Evolutionary conservation across 768 basidiomycete species (phyloP).

Genomic region (Agrocybe praecox): DNA sequence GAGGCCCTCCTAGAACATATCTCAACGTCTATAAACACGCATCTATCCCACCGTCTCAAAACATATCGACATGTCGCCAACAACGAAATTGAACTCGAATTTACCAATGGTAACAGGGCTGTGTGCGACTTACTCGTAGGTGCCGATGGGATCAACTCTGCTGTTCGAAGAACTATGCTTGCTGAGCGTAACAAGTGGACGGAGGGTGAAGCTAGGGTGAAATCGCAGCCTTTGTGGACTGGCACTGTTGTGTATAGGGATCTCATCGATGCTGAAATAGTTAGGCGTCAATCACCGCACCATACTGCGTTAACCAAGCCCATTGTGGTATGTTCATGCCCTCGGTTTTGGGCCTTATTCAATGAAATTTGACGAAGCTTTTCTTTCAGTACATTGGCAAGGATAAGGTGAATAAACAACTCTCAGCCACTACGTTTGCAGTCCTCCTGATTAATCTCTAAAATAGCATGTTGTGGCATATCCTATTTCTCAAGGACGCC

Average conservation of each 20-base stretch:
- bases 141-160: constrained; percentile 38
- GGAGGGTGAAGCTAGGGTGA: constrained; percentile 15
- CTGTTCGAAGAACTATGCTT: constrained; percentile 28
- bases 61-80: constrained; percentile 11
- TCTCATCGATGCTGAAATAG: constrained; percentile 24
- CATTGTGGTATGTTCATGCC: constrained; percentile 22
- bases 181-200: constrained; percentile 4
- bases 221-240: constrained; percentile 36
- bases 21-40: constrained; percentile 30
- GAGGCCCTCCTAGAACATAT: constrained; percentile 45
- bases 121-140: constrained; percentile 53
- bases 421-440: neutral
- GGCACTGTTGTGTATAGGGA: constrained; percentile 41
- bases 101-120: constrained; percentile 47
- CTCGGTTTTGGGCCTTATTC: no score
- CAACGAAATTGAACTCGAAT: constrained; percentile 25
- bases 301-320: constrained; percentile 27
- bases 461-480: constrained; percentile 34
- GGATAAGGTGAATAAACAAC: constrained; percentile 6
- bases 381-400: constrained; percentile 16
- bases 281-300: constrained; percentile 21
- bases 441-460: neutral
- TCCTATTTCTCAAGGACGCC: constrained; percentile 30
- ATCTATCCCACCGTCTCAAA: constrained; percentile 49
- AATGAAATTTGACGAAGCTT: no score